Conservation (phyloP, 169 alveolate species). For the Plasmodium sp. region DNA sequence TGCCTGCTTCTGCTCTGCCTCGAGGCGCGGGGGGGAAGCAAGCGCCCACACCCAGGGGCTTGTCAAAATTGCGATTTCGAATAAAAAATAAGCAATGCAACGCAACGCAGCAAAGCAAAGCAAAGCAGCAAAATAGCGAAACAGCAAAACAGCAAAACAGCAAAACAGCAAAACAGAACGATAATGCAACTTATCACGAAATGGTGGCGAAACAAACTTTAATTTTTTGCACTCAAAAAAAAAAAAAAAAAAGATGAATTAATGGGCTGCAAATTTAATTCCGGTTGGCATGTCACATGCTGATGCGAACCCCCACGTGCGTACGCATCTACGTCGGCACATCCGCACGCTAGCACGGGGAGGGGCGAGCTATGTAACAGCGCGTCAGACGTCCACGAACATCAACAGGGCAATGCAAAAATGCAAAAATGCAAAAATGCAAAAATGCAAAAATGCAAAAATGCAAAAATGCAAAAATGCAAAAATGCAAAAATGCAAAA, state of each 20-base stretch:
- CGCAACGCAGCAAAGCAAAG: neutral
- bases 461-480: neutral
- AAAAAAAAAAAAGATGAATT: neutral
- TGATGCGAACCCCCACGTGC: neutral
- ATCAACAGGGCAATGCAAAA: neutral
- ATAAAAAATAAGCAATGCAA: neutral
- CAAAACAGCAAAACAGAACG: neutral
- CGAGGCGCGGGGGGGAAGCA: neutral
- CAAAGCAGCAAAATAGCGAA: neutral
- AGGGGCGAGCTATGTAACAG: neutral
- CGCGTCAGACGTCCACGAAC: neutral
- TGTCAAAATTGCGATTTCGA: neutral
- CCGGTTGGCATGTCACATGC: neutral
- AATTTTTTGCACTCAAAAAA: neutral
- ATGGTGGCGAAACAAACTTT: neutral
- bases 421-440: neutral
- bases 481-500: neutral
- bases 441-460: neutral
- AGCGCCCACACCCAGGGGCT: neutral
- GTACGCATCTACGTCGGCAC: neutral
- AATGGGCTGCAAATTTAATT: neutral
- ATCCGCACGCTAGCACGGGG: neutral
- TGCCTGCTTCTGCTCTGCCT: neutral
- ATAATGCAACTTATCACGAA: neutral
- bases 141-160: neutral